These are phyloP conservation scores for Lachancea cidri DNA, from an alignment of 805 yeast genomes.

Conservation along the genomic window DNA sequence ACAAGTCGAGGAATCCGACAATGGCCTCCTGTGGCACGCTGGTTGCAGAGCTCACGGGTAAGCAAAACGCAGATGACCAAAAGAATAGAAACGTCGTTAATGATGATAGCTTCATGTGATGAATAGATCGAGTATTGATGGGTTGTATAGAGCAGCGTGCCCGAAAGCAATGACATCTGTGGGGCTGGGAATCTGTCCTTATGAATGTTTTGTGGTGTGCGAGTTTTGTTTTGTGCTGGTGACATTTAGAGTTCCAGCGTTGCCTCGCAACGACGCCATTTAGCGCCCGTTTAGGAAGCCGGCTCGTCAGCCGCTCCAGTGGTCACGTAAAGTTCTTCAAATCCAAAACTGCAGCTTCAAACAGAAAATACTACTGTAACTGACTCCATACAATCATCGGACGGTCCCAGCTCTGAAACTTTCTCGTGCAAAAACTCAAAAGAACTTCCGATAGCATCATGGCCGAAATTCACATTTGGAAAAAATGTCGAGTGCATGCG, in stretches of 20 bases:
- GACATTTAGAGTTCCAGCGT: too few species aligned
- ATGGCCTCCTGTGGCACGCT: conserved; percentile 29
- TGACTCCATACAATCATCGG: too few species aligned
- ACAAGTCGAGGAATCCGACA: conserved; percentile 27
- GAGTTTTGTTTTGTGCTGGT: background rate
- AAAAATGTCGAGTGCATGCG: too few species aligned
- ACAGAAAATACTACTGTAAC: too few species aligned
- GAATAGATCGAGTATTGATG: background rate
- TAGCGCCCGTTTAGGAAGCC: background rate
- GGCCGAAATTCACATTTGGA: too few species aligned
- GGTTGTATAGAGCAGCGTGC: background rate
- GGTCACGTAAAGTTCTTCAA: too few species aligned
- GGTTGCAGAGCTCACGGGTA: background rate
- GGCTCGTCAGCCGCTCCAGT: too few species aligned
- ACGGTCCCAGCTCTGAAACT: too few species aligned
- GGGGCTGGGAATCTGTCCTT: background rate
- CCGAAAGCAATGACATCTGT: background rate
- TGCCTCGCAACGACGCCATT: background rate
- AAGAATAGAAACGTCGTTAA: background rate
- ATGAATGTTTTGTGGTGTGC: background rate
- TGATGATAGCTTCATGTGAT: background rate
- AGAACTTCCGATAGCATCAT: too few species aligned
- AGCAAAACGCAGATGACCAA: background rate
- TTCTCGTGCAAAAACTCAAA: too few species aligned
- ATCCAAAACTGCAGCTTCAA: too few species aligned